Base-by-base conservation (phyloP, 306 rosid species). In the Rosa persica region DNA sequence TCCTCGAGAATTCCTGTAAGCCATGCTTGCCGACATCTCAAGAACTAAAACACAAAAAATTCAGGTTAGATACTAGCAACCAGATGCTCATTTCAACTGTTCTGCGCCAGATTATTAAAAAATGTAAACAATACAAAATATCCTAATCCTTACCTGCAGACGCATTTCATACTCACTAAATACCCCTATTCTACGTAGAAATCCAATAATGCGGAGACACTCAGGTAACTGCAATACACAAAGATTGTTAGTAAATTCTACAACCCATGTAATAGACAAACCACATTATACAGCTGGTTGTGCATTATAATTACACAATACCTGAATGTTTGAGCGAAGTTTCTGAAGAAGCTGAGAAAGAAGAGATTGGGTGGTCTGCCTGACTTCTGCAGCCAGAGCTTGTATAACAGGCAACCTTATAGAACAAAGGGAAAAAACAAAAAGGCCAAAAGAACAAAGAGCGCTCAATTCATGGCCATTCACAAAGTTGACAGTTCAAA, bases 291-390 rank as follows among this genome's bases (percentile, higher is more conserved):
- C 43, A 38, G 16, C 78, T 48, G 72, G 46, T 17, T 27, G 47
- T 73, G 43, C 66, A 44, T 15, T 25, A 82, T 57, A 61, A 79
- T 22, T 52, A 72, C 71, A 82, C 61, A 49, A 46, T 57, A 91
- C 99, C 99, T 96, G 99, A 87, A 96, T 91, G 83, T 96, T 96
- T 64, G 99, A 96, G 51, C 97, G 99, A 80, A 96, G 99, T 87
- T 91, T 96, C 83, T 87, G 99, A 76, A 93, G 94, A 90, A 96
- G 98, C 77, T 96, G 98, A 71, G 88, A 90, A 87, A 93, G 99
- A 81, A 96, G 99, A 81, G 98, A 90, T 72, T 96, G 98, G 77
- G 99, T 93, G 79, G 86, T 93, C 85, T 83, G 92, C 85, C 93
- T 86, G 81, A 91, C 99, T 80, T 96, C 99, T 69, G 94, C 89